Evolutionary conservation across 371 early-diverging fungal genomes (phyloP).

Genomic region (Syncephalastrum sp.): DNA sequence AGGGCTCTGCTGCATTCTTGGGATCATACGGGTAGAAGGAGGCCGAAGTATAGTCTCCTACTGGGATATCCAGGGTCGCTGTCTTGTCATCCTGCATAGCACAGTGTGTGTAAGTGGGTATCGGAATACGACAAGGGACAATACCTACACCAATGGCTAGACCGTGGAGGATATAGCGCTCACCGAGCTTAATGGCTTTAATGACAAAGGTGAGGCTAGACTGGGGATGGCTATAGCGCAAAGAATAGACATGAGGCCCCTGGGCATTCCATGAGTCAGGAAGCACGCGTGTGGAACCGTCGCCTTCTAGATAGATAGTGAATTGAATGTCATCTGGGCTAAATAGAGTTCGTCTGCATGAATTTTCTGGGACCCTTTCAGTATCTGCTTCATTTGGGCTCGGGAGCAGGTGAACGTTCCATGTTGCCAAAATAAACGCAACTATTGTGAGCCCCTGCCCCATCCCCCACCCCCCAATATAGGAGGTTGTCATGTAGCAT

Average conservation of each 20-base stretch:
- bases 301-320: constrained; percentile 25
- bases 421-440: no score
- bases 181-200: constrained; percentile 64
- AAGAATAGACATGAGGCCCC: constrained; percentile 56
- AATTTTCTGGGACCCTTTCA: neutral
- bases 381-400: constrained; percentile 2
- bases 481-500: no score
- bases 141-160: constrained; percentile 59
- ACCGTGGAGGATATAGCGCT: constrained; percentile 66
- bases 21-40: constrained; percentile 55
- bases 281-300: constrained; percentile 31
- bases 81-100: constrained; percentile 58
- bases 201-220: constrained; percentile 71
- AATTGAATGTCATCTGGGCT: neutral
- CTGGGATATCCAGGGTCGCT: constrained; percentile 53
- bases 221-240: constrained; percentile 70
- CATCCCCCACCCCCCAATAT: no score
- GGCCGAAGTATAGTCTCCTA: constrained; percentile 54
- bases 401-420: neutral
- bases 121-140: constrained; percentile 1
- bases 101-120: neutral
- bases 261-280: constrained; percentile 60
- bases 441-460: no score
- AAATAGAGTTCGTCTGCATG: no score
- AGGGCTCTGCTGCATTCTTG: constrained; percentile 37